phyloP scores from a whole-genome alignment of 495 filamentous ascomycete genomes.

The Aspergillus baeticus region DNA sequence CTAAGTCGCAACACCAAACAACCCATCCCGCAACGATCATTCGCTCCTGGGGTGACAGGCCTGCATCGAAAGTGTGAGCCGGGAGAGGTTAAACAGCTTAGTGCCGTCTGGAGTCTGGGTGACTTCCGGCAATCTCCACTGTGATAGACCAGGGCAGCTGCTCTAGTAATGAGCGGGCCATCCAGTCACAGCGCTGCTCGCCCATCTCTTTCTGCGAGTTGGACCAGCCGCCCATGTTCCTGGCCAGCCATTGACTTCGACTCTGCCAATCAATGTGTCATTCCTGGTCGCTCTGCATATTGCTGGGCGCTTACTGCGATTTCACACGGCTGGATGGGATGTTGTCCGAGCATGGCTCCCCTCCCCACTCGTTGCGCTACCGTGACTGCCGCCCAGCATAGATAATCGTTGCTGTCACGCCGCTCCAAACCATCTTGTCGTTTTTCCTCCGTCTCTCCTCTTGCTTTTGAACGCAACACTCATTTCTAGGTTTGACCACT shows the following conservation, averaged over 20 bases:
- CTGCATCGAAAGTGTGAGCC: conserved; percentile 29
- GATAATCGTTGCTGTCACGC: conserved; percentile 35
- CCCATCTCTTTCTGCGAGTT: conserved; percentile 9
- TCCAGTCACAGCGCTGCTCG: conserved; percentile 25
- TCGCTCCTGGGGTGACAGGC: conserved; percentile 31
- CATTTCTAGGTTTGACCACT: conserved; percentile 24
- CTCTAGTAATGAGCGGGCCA: conserved; percentile 17
- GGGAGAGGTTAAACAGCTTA: conserved; percentile 8
- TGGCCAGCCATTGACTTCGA: conserved; percentile 10
- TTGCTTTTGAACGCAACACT: conserved; percentile 12
- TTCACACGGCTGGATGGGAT: conserved; percentile 15
- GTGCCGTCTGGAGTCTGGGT: conserved; percentile 14
- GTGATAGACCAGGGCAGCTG: conserved; percentile 40
- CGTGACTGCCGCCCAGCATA: conserved; percentile 22
- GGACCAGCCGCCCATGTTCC: conserved; percentile 14
- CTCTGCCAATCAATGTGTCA: conserved; percentile 29
- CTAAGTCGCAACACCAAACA: conserved; percentile 22
- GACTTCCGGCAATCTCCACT: conserved; percentile 22
- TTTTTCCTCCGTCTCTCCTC: conserved; percentile 12
- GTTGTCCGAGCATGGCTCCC: conserved; percentile 1
- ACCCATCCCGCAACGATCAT: conserved; percentile 7
- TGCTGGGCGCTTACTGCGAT: conserved; percentile 33
- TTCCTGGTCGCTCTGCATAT: conserved; percentile 20
- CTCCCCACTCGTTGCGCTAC: not conserved
- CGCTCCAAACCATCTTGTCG: conserved; percentile 15